phyloP scores from a whole-genome alignment of 2,329 filamentous ascomycete species.

The Talaromyces sp. region DNA sequence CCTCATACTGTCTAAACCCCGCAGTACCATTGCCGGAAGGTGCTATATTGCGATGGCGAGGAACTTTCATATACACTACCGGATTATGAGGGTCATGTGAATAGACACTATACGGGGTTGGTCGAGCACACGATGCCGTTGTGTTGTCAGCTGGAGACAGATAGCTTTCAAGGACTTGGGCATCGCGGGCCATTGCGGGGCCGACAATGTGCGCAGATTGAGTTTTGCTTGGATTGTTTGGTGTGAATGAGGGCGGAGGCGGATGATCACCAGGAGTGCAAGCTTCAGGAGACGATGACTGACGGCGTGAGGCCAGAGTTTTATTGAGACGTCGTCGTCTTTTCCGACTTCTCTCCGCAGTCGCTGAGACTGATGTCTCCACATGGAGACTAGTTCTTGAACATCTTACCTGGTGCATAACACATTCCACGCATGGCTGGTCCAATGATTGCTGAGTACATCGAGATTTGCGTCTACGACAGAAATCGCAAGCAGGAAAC shows the following conservation, averaged over 20 bases:
- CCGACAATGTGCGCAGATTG: conserved; percentile 47
- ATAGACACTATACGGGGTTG: conserved; percentile 18
- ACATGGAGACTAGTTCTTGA: conserved; percentile 12
- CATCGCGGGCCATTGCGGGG: conserved; percentile 50
- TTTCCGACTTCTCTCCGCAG: not conserved
- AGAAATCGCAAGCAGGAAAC: conserved; percentile 23
- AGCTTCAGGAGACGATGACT: not conserved
- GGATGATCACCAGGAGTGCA: not conserved
- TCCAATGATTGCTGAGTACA: conserved; percentile 21
- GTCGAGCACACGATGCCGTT: conserved; percentile 1
- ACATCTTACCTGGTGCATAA: conserved; percentile 20
- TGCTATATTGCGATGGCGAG: conserved; percentile 16
- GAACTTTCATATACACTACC: conserved; percentile 24
- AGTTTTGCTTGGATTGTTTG: conserved; percentile 20
- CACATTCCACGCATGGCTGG: conserved; percentile 22
- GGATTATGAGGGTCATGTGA: conserved; percentile 21
- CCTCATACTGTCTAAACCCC: conserved; percentile 39
- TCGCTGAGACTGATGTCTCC: not conserved
- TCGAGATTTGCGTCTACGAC: conserved; percentile 22
- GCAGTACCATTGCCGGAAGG: conserved; percentile 25
- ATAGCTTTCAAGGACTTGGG: conserved; percentile 51
- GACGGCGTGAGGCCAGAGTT: not conserved
- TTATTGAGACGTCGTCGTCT: not conserved
- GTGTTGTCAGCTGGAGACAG: conserved; percentile 32
- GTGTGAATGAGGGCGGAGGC: not conserved